Evolutionary conservation across 2,329 filamentous ascomycete species (phyloP).

Genomic region (Trichoderma endophyticum): DNA sequence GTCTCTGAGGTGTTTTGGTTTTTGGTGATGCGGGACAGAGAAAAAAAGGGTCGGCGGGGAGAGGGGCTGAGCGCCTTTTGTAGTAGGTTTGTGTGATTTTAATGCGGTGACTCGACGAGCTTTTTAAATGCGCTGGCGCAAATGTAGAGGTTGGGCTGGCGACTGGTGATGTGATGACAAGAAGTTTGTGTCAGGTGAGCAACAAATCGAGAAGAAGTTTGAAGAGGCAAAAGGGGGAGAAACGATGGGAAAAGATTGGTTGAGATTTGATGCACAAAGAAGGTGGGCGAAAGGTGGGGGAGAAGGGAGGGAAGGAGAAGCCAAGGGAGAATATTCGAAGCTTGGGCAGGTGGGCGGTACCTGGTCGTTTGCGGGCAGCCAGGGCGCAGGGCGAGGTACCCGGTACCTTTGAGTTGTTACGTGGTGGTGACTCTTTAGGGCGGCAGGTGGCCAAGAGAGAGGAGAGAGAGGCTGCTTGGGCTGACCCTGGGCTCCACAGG

Average conservation of each 20-base stretch:
- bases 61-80: neutral
- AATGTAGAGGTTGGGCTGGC: neutral
- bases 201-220: neutral
- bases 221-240: slow-evolving; percentile 5
- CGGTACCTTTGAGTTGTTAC: neutral
- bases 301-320: slow-evolving; percentile 24
- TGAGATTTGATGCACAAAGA: slow-evolving; percentile 10
- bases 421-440: neutral
- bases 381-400: neutral
- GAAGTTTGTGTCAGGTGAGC: slow-evolving; percentile 11
- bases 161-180: neutral
- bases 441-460: neutral
- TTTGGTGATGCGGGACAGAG: neutral
- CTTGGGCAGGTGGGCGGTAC: neutral
- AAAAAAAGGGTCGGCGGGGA: neutral
- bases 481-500: neutral
- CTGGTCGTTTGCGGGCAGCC: neutral
- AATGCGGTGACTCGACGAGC: neutral
- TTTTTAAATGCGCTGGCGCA: neutral
- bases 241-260: slow-evolving; percentile 6
- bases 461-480: neutral
- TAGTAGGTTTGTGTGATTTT: neutral
- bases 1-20: slow-evolving; percentile 20
- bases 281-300: slow-evolving; percentile 12
- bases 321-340: slow-evolving; percentile 1